Conservation (phyloP, 2,329 filamentous ascomycete genomes). For the Pseudogymnoascus sp. region DNA sequence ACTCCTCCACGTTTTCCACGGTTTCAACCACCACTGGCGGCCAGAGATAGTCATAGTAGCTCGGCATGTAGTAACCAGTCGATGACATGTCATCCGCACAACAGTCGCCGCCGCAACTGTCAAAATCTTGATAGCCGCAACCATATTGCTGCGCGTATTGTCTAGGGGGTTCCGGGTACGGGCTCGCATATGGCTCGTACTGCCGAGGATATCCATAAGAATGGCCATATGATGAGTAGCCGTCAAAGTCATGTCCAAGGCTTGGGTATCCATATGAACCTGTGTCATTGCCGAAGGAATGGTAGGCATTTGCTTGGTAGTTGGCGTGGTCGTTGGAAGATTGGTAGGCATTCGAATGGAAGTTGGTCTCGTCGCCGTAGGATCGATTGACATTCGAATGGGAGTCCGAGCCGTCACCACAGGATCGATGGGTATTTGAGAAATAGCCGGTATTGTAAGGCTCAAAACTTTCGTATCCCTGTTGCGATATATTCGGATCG, state of each 20-base stretch:
- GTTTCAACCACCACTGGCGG: neutral
- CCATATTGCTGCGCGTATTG: neutral
- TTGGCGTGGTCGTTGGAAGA: neutral
- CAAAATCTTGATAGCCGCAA: neutral
- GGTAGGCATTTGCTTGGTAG: neutral
- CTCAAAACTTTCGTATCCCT: neutral
- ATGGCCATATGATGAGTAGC: neutral
- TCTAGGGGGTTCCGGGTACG: neutral
- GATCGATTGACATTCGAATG: neutral
- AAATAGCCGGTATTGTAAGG: neutral
- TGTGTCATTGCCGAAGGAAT: neutral
- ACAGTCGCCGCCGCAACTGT: neutral
- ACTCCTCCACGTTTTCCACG: neutral
- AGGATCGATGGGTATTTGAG: neutral
- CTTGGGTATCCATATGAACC: neutral
- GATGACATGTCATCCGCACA: neutral
- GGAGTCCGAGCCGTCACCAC: neutral
- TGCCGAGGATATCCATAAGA: neutral
- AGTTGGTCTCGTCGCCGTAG: neutral
- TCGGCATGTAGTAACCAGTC: neutral
- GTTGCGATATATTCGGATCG: neutral
- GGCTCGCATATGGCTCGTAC: neutral
- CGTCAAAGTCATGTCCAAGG: neutral
- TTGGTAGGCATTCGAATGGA: neutral
- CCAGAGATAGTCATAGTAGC: constrained; percentile 1